Percentiles rank a stretch among this genome's conserved stretches.
These are phyloP conservation scores for Rugonectria rugulosa DNA, from an alignment of 2,329 filamentous ascomycete species.

Conservation along the genomic window DNA sequence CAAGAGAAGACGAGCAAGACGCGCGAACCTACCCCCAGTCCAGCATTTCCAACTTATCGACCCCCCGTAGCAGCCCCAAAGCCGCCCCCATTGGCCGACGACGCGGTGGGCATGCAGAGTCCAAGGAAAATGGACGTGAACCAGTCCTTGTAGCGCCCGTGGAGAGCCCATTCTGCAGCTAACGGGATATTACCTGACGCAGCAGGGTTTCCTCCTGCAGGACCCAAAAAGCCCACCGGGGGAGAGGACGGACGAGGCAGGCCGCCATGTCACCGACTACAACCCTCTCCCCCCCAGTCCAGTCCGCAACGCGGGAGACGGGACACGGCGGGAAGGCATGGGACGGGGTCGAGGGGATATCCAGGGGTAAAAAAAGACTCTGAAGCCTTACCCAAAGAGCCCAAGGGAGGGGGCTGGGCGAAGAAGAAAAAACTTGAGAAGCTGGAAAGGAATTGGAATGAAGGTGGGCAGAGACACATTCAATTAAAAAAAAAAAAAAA, in stretches of 20 bases:
- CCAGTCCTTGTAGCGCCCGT: constrained; percentile 41
- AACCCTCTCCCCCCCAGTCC: no score
- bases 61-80: not conserved
- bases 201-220: constrained; percentile 43
- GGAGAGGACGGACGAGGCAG: no score
- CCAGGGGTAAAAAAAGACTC: constrained; percentile 5
- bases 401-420: constrained; percentile 4
- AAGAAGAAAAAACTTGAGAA: not conserved
- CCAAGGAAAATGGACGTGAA: constrained; percentile 27
- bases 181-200: constrained; percentile 43
- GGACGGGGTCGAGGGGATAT: not conserved
- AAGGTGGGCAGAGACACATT: no score
- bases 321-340: constrained; percentile 12
- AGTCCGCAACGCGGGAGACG: constrained; percentile 10
- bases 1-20: constrained; percentile 21
- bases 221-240: constrained; percentile 22
- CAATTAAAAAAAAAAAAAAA: no score
- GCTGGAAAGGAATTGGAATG: constrained; percentile 1
- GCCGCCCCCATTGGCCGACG: constrained; percentile 23
- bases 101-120: constrained; percentile 26
- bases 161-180: constrained; percentile 39
- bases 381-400: no score
- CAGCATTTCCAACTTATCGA: constrained; percentile 1
- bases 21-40: not conserved
- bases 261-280: constrained; percentile 17